A percentile compares a stretch with the other conserved stretches of the same genome.
Evolutionary conservation across 257 asterid genomes (phyloP).

Genomic region (Ballota nigra): DNA sequence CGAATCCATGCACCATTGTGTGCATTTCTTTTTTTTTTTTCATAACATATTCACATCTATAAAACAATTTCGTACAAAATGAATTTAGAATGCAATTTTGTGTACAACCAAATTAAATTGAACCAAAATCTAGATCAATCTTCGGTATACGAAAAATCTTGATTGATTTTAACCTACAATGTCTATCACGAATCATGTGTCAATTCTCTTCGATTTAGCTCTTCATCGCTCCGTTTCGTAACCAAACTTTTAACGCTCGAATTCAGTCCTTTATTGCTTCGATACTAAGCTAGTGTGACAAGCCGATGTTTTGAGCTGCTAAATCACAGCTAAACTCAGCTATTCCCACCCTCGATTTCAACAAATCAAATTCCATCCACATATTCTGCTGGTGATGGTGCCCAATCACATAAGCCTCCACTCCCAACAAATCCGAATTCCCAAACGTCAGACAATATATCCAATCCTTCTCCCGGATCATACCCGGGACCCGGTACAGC

Average conservation of each 20-base stretch:
- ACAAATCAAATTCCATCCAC: conserved; percentile 82
- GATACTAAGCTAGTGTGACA: too few species aligned
- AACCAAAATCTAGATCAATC: neutral
- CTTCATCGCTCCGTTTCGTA: too few species aligned
- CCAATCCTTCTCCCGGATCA: conserved; percentile 44
- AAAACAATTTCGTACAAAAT: too few species aligned
- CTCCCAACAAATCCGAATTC: conserved; percentile 73
- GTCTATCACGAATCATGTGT: too few species aligned
- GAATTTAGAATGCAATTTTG: neutral
- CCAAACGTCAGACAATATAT: conserved; percentile 72
- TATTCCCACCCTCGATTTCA: conserved; percentile 60
- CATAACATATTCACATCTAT: neutral
- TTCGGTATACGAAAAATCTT: neutral
- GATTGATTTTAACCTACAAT: neutral
- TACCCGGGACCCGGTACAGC: conserved; percentile 57
- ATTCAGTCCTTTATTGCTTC: too few species aligned
- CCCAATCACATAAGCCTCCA: conserved; percentile 74
- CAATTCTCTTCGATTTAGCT: too few species aligned
- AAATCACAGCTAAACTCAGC: conserved; percentile 67
- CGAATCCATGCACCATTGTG: too few species aligned
- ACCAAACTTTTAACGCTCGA: too few species aligned
- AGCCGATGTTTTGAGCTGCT: conserved; percentile 62
- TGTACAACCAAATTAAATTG: neutral
- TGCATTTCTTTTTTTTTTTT: too few species aligned
- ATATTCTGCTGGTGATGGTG: conserved; percentile 78